Conservation (phyloP, 1,284 basidiomycete genomes). For the Puccinia coronata region DNA sequence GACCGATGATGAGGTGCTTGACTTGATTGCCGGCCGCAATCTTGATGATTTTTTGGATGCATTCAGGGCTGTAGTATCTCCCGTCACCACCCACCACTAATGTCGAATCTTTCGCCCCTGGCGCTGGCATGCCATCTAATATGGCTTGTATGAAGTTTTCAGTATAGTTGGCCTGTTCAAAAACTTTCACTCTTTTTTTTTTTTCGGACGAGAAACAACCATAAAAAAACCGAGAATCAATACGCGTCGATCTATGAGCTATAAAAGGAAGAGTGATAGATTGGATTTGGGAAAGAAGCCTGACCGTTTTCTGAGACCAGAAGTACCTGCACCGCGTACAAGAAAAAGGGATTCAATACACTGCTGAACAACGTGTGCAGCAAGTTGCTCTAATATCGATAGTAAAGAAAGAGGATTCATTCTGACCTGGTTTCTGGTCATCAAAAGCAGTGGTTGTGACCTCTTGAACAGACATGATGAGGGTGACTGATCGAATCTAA, state of each 20-base stretch:
- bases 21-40: conserved; percentile 65
- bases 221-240: background rate
- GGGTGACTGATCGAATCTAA: no score
- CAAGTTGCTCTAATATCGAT: background rate
- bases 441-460: conserved; percentile 72
- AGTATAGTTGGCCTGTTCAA: conserved; percentile 78
- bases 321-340: conserved; percentile 72
- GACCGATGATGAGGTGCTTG: conserved; percentile 81
- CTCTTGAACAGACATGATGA: conserved; percentile 34
- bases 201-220: background rate
- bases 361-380: background rate
- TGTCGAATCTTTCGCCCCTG: conserved; percentile 69
- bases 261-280: background rate
- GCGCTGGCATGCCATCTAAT: conserved; percentile 79
- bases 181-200: conserved; percentile 56
- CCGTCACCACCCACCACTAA: conserved; percentile 97
- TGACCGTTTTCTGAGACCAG: conserved; percentile 86
- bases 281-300: conserved; percentile 48
- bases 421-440: conserved; percentile 69
- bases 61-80: conserved; percentile 77
- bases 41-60: conserved; percentile 56
- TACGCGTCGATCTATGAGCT: background rate
- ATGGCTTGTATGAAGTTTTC: conserved; percentile 98
- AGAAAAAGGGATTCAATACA: background rate
- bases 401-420: background rate